Percentiles rank a stretch among this genome's conserved stretches.
These are phyloP conservation scores for Lolium perenne DNA, from an alignment of 176 grass and related monocot species.

Conservation along the genomic window DNA sequence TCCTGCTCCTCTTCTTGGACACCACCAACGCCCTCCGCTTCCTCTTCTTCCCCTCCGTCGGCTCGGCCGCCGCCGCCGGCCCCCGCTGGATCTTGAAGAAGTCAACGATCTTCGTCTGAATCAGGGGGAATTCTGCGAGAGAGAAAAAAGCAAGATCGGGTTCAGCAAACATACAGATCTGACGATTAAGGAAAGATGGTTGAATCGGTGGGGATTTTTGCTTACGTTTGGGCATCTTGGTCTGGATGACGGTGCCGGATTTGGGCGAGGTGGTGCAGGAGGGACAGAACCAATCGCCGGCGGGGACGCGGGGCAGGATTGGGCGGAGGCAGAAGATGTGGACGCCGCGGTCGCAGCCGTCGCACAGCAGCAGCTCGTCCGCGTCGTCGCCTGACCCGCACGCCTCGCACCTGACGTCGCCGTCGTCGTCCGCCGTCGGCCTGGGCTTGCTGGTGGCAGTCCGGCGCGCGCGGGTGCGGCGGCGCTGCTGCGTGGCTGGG, in stretches of 20 bases:
- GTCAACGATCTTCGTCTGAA: constrained; percentile 92
- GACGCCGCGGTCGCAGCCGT: constrained; percentile 78
- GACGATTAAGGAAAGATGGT: not conserved
- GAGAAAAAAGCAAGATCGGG: not conserved
- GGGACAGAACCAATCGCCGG: constrained; percentile 83
- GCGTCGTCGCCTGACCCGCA: constrained; percentile 71
- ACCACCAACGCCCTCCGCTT: constrained; percentile 59
- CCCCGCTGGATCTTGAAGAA: constrained; percentile 94
- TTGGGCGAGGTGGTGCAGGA: constrained; percentile 46
- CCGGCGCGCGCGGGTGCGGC: constrained; percentile 53
- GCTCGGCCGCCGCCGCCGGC: not conserved
- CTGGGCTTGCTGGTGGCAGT: not conserved
- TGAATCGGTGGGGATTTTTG: not conserved
- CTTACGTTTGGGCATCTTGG: constrained; percentile 73
- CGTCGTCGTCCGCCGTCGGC: not conserved
- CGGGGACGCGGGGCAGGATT: constrained; percentile 78
- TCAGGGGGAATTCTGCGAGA: constrained; percentile 69
- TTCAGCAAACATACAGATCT: not conserved
- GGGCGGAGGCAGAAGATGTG: constrained; percentile 96
- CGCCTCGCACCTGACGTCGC: constrained; percentile 54
- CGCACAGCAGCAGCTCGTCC: constrained; percentile 85
- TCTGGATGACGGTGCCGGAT: not conserved
- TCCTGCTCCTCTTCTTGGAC: constrained; percentile 66
- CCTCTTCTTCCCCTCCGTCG: constrained; percentile 54
- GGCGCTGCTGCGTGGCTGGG: constrained; percentile 37